Evolutionary conservation across 1,284 basidiomycete species (phyloP).

Genomic region (Mycosarcoma maydis): DNA sequence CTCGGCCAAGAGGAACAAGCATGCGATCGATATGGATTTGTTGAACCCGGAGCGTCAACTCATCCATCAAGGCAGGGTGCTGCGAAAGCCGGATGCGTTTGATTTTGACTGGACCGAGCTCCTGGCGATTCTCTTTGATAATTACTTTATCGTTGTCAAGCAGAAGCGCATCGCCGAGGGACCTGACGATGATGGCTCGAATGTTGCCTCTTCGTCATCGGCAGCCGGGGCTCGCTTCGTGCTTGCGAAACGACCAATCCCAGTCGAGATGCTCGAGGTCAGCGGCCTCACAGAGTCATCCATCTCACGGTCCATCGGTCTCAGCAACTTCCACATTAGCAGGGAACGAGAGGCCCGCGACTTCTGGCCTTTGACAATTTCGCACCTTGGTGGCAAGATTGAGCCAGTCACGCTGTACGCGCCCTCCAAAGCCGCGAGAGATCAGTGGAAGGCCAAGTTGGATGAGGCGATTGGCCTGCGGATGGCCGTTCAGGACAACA

Average conservation of each 20-base stretch:
- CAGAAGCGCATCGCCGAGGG: slow-evolving; percentile 43
- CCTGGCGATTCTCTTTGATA: slow-evolving; percentile 62
- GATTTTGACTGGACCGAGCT: slow-evolving; percentile 66
- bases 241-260: slow-evolving; percentile 62
- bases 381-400: slow-evolving; percentile 53
- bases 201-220: slow-evolving; percentile 21
- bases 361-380: slow-evolving; percentile 62
- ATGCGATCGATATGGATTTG: slow-evolving; percentile 57
- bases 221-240: slow-evolving; percentile 37
- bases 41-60: slow-evolving; percentile 58
- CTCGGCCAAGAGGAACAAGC: slow-evolving; percentile 55
- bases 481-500: slow-evolving; percentile 85
- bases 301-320: slow-evolving; percentile 55
- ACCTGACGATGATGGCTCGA: slow-evolving; percentile 27
- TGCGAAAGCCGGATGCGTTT: slow-evolving; percentile 61
- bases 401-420: slow-evolving; percentile 77
- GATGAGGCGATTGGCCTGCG: slow-evolving; percentile 86
- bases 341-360: slow-evolving; percentile 53
- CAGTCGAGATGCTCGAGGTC: slow-evolving; percentile 59
- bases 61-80: slow-evolving; percentile 56
- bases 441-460: slow-evolving; percentile 88
- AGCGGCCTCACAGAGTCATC: slow-evolving; percentile 57
- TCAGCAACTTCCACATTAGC: slow-evolving; percentile 59
- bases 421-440: slow-evolving; percentile 77
- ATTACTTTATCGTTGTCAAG: slow-evolving; percentile 63